Base-by-base conservation (phyloP, 768 basidiomycete species). In the Suillus americanus region DNA sequence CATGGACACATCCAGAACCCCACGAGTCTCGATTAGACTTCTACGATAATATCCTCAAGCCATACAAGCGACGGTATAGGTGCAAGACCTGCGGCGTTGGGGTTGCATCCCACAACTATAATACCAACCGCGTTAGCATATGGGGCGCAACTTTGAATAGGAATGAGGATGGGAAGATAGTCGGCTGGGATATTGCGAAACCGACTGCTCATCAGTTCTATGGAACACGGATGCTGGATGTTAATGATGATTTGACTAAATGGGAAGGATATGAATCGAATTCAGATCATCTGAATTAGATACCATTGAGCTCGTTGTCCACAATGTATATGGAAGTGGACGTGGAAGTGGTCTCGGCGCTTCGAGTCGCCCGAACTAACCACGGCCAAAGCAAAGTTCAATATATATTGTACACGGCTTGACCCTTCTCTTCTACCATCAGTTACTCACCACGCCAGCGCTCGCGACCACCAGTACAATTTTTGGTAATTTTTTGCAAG, bases 141-240 rank as follows among this genome's bases (percentile, higher is more conserved):
- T 89, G 86, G 83, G 87, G 86, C 10, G 78, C 79, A 0, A 80
- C 83, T 60, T 74, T 91, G 28, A 81, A 85, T 65, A 79, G 89
- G 46, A 83, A 86, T 66, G 77, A 75, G 3, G 74, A 80, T 2
- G 85, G 86, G 7, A 78, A 74, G 55, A 82, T 88, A 59, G 76
- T 82, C 55, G 74, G 79, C 48, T 86, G 85, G 85, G 85, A 86
- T 3, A 67, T 72, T 25, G 73, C 89, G 50, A 84, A 83, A 69
- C 90, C 89, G 0, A 89, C 86, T 0, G 84, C 77, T 37, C 82
- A 82, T 70, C 86, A 86, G 6, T 91, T 89, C 74, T 90, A 90
- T 67, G 85, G 76, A 13, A 89, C 89, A 25, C 79, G 85, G 25
- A 73, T 89, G 77, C 64, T 89, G 67, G 84, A 87, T 62, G 73